Conservation (phyloP, 441 rosid species). For the Kokia cookei region DNA sequence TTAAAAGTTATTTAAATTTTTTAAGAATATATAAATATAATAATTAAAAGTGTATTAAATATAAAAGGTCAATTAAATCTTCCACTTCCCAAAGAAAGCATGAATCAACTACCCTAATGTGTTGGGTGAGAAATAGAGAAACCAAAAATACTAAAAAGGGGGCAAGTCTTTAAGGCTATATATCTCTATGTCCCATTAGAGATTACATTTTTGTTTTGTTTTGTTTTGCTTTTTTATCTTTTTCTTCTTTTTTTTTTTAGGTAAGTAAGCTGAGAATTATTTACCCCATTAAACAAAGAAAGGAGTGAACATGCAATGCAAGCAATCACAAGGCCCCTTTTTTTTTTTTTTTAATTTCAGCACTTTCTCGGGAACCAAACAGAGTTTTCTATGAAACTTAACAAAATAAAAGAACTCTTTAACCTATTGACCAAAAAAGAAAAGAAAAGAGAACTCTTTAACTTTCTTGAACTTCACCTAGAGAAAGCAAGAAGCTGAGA, state of each 20-base stretch:
- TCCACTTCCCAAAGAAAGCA: neutral
- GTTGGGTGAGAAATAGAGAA: conserved; percentile 18
- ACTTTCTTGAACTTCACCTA: neutral
- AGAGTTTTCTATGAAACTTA: neutral
- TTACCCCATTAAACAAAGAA: neutral
- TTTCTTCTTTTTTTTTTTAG: neutral
- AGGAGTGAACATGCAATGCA: neutral
- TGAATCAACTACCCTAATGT: conserved; percentile 15
- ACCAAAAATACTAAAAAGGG: neutral
- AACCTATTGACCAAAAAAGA: too few species aligned
- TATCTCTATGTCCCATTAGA: neutral
- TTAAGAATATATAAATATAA: too few species aligned
- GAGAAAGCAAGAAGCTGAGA: neutral
- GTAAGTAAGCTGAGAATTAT: neutral
- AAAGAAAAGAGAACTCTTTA: neutral
- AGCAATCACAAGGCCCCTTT: neutral
- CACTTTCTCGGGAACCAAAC: conserved; percentile 29
- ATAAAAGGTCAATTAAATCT: neutral
- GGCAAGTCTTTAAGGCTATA: neutral
- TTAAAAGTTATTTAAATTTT: too few species aligned
- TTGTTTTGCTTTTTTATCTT: too few species aligned
- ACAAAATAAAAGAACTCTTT: neutral
- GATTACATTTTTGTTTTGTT: too few species aligned
- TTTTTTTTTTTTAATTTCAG: neutral
- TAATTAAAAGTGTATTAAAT: too few species aligned